Conservation (phyloP, 1,284 basidiomycete genomes). For the Flammula alnicola region DNA sequence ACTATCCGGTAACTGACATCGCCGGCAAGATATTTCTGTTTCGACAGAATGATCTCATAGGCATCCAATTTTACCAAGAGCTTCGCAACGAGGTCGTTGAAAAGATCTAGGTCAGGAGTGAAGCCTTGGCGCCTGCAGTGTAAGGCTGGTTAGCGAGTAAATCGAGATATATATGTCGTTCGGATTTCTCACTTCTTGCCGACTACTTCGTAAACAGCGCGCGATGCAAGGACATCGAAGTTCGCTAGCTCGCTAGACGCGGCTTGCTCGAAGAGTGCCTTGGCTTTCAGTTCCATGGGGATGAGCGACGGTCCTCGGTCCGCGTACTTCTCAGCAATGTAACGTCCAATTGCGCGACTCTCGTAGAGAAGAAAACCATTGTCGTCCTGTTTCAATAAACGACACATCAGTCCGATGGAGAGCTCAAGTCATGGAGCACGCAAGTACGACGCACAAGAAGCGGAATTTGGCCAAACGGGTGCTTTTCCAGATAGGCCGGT, state of each 20-base stretch:
- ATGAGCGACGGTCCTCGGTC: slow-evolving; percentile 34
- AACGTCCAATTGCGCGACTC: slow-evolving; percentile 54
- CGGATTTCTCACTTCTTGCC: slow-evolving; percentile 38
- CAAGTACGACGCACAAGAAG: slow-evolving; percentile 46
- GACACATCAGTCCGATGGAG: neutral
- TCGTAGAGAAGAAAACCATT: slow-evolving; percentile 49
- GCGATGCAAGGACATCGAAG: slow-evolving; percentile 51
- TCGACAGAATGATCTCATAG: slow-evolving; percentile 54
- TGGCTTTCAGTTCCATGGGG: slow-evolving; percentile 39
- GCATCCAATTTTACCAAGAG: slow-evolving; percentile 46
- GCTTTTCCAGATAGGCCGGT: slow-evolving; percentile 42
- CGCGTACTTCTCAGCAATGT: slow-evolving; percentile 47
- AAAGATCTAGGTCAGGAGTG: slow-evolving; percentile 31
- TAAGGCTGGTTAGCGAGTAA: neutral
- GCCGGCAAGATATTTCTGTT: slow-evolving; percentile 54
- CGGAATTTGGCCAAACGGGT: slow-evolving; percentile 70
- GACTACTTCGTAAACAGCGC: slow-evolving; percentile 48
- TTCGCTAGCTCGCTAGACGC: slow-evolving; percentile 54
- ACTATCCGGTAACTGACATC: slow-evolving; percentile 36
- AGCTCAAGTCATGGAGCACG: neutral
- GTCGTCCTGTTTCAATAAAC: slow-evolving; percentile 40
- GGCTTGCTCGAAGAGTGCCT: slow-evolving; percentile 60
- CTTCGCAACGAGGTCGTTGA: slow-evolving; percentile 32
- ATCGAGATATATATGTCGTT: neutral
- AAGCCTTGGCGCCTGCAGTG: slow-evolving; percentile 16